Conservation (phyloP, 768 basidiomycete species). For the Podaxis sp. region DNA sequence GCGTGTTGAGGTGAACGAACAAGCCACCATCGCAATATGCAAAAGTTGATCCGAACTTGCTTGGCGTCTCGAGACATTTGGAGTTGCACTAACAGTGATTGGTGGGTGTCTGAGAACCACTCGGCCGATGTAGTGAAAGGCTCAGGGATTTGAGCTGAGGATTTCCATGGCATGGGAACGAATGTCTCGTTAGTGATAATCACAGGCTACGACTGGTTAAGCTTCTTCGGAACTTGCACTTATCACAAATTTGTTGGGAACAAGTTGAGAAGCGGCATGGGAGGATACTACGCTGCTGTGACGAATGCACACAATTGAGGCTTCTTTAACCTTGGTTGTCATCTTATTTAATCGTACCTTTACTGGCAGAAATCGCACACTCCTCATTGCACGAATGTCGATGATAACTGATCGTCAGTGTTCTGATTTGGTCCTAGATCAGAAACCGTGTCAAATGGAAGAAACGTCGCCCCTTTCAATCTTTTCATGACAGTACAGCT, state of each 20-base stretch:
- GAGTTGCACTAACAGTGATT: not conserved
- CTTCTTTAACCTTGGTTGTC: constrained; percentile 6
- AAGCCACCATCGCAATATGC: not conserved
- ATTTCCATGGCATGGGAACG: not conserved
- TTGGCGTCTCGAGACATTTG: constrained; percentile 1
- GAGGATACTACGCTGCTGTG: not conserved
- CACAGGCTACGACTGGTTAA: not conserved
- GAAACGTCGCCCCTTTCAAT: not conserved
- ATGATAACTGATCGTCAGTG: constrained; percentile 8
- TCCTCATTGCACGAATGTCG: not conserved
- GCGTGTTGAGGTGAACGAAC: not conserved
- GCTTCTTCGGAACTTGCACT: constrained; percentile 2
- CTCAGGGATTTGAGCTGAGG: not conserved
- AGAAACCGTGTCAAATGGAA: constrained; percentile 12
- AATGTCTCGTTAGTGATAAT: not conserved
- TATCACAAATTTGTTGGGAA: constrained; percentile 8
- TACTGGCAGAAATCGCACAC: constrained; percentile 6
- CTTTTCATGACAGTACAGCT: not conserved
- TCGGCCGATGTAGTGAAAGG: constrained; percentile 4
- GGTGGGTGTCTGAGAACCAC: not conserved
- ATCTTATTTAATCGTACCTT: constrained; percentile 3
- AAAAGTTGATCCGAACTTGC: constrained; percentile 3
- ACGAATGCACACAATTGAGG: constrained; percentile 4
- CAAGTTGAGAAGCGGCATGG: not conserved
- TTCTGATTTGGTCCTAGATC: constrained; percentile 13